Evolutionary conservation across 1,284 basidiomycete genomes (phyloP).

Genomic region (Pterulicium gracile): DNA sequence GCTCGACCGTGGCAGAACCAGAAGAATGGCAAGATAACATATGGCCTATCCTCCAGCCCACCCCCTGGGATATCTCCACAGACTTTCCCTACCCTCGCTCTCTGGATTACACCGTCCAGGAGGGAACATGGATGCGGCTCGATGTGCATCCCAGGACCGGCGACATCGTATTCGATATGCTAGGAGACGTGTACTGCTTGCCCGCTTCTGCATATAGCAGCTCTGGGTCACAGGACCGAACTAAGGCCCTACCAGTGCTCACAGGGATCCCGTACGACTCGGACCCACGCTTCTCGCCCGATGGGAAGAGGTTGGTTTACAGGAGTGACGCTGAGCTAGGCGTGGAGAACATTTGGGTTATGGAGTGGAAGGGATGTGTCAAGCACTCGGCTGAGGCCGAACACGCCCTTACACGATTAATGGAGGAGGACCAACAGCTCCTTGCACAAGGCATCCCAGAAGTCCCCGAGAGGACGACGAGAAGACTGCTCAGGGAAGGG

Average conservation of each 20-base stretch:
- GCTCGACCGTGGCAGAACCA: not conserved
- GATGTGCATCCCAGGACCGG: constrained; percentile 58
- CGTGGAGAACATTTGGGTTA: constrained; percentile 64
- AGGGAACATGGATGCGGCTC: constrained; percentile 65
- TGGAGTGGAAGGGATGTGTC: constrained; percentile 50
- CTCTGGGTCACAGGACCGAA: constrained; percentile 10
- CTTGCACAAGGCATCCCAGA: constrained; percentile 40
- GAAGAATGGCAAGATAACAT: constrained; percentile 44
- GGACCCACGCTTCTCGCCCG: constrained; percentile 62
- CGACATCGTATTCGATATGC: constrained; percentile 66
- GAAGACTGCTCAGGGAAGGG: constrained; percentile 48
- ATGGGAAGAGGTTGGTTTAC: constrained; percentile 49
- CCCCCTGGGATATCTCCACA: constrained; percentile 70
- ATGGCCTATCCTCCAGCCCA: constrained; percentile 53
- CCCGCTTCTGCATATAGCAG: constrained; percentile 21
- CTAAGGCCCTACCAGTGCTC: constrained; percentile 39
- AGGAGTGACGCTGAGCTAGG: constrained; percentile 62
- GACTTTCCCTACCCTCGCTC: constrained; percentile 56
- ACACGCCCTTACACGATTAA: constrained; percentile 22
- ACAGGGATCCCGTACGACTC: constrained; percentile 56
- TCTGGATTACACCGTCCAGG: constrained; percentile 55
- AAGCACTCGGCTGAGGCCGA: constrained; percentile 26
- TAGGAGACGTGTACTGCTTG: constrained; percentile 64
- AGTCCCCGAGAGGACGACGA: constrained; percentile 30
- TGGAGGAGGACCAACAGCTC: constrained; percentile 33